Base-by-base conservation (phyloP, 2,329 filamentous ascomycete genomes). In the Penicillium sp. region DNA sequence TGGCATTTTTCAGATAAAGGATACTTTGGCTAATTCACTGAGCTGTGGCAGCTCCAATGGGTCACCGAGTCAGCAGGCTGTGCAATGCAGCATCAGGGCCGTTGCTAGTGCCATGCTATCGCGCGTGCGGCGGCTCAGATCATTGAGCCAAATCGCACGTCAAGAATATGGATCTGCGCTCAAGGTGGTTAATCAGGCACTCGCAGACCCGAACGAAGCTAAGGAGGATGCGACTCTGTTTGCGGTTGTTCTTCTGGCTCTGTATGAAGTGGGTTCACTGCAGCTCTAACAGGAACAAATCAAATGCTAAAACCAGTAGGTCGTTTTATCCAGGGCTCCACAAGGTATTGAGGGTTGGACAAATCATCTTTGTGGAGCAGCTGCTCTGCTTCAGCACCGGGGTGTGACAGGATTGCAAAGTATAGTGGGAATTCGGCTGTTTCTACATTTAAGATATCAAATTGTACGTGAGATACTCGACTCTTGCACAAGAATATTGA, bases 311-410 rank as follows among this genome's bases (percentile, higher is more conserved):
- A 18, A 18, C 2, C 18, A 18, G 18, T 18, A 18, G 18, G 18
- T 18, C 18, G 18, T 18, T 18, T 18, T 18, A 18, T 18, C 18
- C 18, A 18, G 18, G 2, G 18, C 18, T 4, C 74, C 76, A 38
- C 67, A 77, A 49, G 77, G 78, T n/a, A 76, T 81, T 18, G 72
- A 77, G 16, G 78, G 78, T n/a, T 85, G 83, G 57, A 80, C 79
- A 47, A 80, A 79, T 4, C 85, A 87, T 65, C 79, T 86, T 43
- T 76, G 81, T 62, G 85, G 85, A 1, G 84, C 83, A 1, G 77
- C 82, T 43, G 83, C 84, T 13, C 69, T 87, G 13, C 71, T 34
- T 8, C 18, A 18, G 18, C 18, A 18, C 18, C 18, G 18, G 2
- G 18, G 18, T 2, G 18, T 18, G 18, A 18, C 18, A 18, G 18